Base-by-base conservation (phyloP, 208 protist genomes). In the Leishmania amazonensis region DNA sequence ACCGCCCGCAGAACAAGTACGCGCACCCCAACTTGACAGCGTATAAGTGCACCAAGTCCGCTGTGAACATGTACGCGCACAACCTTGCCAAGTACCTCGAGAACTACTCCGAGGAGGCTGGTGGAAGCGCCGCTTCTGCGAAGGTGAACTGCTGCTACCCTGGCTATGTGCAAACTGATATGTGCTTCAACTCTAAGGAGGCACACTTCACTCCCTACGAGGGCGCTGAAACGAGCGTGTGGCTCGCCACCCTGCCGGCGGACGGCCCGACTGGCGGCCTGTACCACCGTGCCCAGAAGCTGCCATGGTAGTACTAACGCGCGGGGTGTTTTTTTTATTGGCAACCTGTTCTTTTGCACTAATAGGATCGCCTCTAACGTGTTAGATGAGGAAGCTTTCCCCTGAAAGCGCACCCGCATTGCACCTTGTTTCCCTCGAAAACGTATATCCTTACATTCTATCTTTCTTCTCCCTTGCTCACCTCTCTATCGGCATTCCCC, bases 11-110 rank as follows among this genome's bases (percentile, higher is more conserved):
- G 71, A 93, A 91, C 83, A 87, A 86, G 76, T 91, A 79, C 79
- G 88, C 81, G 0, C 79, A 79, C 53, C 81, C 79, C 19, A 79
- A 75, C 73, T 89, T 77, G 81, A 83, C 70, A 54, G 70, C 90
- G 13, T 96, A 96, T 80, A 94, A 93, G 68, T 84, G 86, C 60
- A 90, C 87, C 54, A 96, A 96, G 84, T 82, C 91, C 15, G 90
- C 93, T 51, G 77, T 95, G 62, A 95, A 95, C 86, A 94, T 95
- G 91, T 96, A 96, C 85, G 93, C 90, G 8, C 87, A 90, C 81
- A 93, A 95, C 85, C 89, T 96, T 54, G 93, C 93, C 54, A 83
- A 92, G 74, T 91, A 89, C 71, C 85, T 96, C 31, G 67, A 90
- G 70, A 85, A 81, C 45, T 87, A 87, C 81, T n/a, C 85, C 11